A percentile compares a stretch with the other conserved stretches of the same genome.
These are phyloP conservation scores for Peronospora farinosa DNA, from an alignment of 352 stramenopile species.

Conservation along the genomic window DNA sequence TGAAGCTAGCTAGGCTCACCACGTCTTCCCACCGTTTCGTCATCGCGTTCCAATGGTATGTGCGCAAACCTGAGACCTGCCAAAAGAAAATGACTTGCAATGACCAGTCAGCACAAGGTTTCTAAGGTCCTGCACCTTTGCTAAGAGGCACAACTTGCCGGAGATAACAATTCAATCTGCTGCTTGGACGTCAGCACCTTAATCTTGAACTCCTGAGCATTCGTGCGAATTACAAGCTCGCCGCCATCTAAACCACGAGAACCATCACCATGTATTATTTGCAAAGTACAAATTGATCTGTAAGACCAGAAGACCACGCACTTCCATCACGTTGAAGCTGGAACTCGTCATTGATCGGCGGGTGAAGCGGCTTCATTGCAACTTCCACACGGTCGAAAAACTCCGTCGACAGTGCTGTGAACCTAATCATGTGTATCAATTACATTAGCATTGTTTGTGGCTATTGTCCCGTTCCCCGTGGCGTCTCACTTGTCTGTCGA, in stretches of 20 bases:
- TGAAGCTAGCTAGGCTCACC: conserved; percentile 21
- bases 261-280: neutral
- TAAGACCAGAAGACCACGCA: conserved; percentile 8
- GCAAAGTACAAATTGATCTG: neutral
- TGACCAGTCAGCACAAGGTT: conserved; percentile 1
- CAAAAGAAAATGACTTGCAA: neutral
- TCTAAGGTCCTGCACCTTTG: neutral
- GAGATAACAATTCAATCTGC: conserved; percentile 63
- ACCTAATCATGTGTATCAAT: conserved; percentile 29
- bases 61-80: conserved; percentile 64
- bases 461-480: neutral
- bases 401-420: conserved; percentile 34
- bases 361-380: conserved; percentile 52
- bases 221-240: conserved; percentile 43
- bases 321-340: conserved; percentile 37
- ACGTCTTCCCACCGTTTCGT: conserved; percentile 74
- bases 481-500: conserved; percentile 43
- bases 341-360: conserved; percentile 58
- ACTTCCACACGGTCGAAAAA: conserved; percentile 65
- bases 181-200: conserved; percentile 52
- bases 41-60: conserved; percentile 69
- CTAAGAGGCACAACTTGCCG: conserved; percentile 18
- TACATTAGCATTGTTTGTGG: neutral
- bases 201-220: conserved; percentile 57
- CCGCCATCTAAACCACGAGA: conserved; percentile 19